phyloP scores from a whole-genome alignment of 1,139 yeast genomes.

The Casaregolazyma suthepensis region DNA sequence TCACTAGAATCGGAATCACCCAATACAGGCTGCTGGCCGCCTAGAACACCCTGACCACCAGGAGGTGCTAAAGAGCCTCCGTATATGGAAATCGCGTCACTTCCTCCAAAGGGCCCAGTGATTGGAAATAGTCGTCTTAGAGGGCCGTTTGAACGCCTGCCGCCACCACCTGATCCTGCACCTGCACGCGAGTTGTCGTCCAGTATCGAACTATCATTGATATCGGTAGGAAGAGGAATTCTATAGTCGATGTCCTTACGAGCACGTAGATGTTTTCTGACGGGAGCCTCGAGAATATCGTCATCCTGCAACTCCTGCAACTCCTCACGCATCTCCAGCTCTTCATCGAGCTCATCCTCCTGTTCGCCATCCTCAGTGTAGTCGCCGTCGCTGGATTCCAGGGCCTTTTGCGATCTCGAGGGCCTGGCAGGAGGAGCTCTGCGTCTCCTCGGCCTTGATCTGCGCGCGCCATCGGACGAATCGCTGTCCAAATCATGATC shows the following conservation, averaged over 20 bases:
- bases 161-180: conserved; percentile 21
- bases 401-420: conserved; percentile 11
- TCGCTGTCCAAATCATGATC: conserved; percentile 16
- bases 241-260: conserved; percentile 74
- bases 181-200: conserved; percentile 20
- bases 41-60: conserved; percentile 45
- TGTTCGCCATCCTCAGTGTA: conserved; percentile 20
- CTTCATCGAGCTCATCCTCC: conserved; percentile 25
- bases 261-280: conserved; percentile 64
- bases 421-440: conserved; percentile 8
- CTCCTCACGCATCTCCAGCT: conserved; percentile 30
- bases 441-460: conserved; percentile 4
- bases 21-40: conserved; percentile 29
- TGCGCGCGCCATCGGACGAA: conserved; percentile 20
- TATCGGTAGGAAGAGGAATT: conserved; percentile 72
- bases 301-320: conserved; percentile 36
- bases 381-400: conserved; percentile 15
- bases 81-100: conserved; percentile 95
- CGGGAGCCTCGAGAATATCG: conserved; percentile 30
- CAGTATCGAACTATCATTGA: conserved; percentile 39
- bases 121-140: conserved; percentile 27
- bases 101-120: conserved; percentile 35
- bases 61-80: conserved; percentile 75
- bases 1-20: conserved; percentile 63
- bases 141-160: conserved; percentile 20